Evolutionary conservation across 169 alveolate species (phyloP).

Genomic region (Cryptosporidium viatorum): DNA sequence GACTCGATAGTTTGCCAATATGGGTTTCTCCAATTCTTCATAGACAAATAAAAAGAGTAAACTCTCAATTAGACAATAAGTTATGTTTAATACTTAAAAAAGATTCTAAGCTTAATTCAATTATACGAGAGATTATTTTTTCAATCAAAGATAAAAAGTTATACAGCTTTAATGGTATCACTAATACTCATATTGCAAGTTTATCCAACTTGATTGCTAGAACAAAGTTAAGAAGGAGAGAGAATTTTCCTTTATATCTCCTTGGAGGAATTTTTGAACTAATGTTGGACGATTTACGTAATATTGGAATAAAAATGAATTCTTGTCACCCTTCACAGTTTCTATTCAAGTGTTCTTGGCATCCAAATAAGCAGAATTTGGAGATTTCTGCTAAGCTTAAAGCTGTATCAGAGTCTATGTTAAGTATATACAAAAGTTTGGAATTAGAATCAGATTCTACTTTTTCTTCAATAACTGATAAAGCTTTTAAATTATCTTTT

Average conservation of each 20-base stretch:
- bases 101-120: constrained; percentile 2
- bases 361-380: constrained; percentile 39
- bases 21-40: constrained; percentile 72
- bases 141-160: neutral
- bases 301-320: neutral
- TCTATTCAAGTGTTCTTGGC: constrained; percentile 68
- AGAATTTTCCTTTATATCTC: constrained; percentile 3
- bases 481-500: neutral
- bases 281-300: constrained; percentile 21
- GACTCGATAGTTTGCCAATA: constrained; percentile 42
- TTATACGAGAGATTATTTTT: neutral
- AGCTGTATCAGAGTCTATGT: constrained; percentile 15
- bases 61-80: constrained; percentile 32
- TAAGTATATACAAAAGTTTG: neutral
- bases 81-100: constrained; percentile 48
- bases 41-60: constrained; percentile 23
- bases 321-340: constrained; percentile 51
- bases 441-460: neutral
- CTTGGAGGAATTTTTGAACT: constrained; percentile 27
- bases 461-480: neutral
- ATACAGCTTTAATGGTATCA: neutral
- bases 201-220: neutral
- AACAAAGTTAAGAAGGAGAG: neutral
- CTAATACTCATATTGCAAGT: neutral
- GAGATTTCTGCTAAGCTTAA: constrained; percentile 48